A percentile compares a stretch with the other conserved stretches of the same genome.
These are phyloP conservation scores for Ogataea salicorniae DNA, from an alignment of 805 yeast species.

Conservation along the genomic window DNA sequence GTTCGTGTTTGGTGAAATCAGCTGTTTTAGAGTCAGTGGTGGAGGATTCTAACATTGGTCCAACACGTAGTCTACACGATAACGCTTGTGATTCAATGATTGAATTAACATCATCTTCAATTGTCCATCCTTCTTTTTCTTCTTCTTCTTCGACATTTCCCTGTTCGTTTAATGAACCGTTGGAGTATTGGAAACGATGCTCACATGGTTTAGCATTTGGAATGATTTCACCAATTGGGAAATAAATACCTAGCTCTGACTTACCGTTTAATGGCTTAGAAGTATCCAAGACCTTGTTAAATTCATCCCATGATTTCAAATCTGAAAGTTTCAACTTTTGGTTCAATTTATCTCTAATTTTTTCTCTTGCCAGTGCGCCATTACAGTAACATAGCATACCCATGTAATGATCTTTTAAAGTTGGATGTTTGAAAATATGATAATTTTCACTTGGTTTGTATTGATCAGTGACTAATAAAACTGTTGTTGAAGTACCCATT, in stretches of 20 bases:
- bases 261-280: slow-evolving; percentile 31
- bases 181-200: slow-evolving; percentile 38
- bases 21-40: background rate
- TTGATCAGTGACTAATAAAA: slow-evolving; percentile 70
- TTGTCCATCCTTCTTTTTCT: slow-evolving; percentile 37
- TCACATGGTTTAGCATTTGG: slow-evolving; percentile 72
- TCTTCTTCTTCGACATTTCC: slow-evolving; percentile 22
- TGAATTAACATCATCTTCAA: slow-evolving; percentile 62
- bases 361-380: slow-evolving; percentile 83
- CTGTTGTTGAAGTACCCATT: slow-evolving; percentile 90
- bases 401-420: slow-evolving; percentile 72
- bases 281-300: slow-evolving; percentile 47
- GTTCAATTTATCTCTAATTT: slow-evolving; percentile 60
- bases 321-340: slow-evolving; percentile 15
- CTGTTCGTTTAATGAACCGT: slow-evolving; percentile 24
- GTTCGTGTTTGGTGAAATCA: slow-evolving; percentile 9
- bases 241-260: slow-evolving; percentile 65
- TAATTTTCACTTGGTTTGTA: slow-evolving; percentile 77
- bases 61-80: slow-evolving; percentile 73
- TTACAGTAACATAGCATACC: slow-evolving; percentile 94
- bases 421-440: slow-evolving; percentile 84
- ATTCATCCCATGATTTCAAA: slow-evolving; percentile 50
- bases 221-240: slow-evolving; percentile 87
- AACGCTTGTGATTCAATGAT: slow-evolving; percentile 86
- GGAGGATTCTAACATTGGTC: slow-evolving; percentile 59